Percentiles rank a stretch among this genome's conserved stretches.
These are phyloP conservation scores for Albatrellus ellisii DNA, from an alignment of 768 basidiomycete genomes.

Conservation along the genomic window DNA sequence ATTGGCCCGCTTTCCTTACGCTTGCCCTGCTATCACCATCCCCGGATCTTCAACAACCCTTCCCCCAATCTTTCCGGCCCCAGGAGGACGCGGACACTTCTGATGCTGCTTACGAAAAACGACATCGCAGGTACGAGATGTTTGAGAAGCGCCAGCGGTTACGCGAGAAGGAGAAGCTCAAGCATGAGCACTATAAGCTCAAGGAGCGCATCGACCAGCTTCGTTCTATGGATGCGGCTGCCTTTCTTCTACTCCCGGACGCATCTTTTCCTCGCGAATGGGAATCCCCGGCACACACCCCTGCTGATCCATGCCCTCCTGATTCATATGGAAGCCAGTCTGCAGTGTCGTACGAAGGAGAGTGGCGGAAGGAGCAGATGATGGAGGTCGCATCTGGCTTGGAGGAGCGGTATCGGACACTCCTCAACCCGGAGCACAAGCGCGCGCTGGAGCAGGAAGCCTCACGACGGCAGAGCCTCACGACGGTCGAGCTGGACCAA, in stretches of 20 bases:
- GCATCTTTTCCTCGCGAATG: slow-evolving; percentile 30
- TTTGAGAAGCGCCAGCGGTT: slow-evolving; percentile 78
- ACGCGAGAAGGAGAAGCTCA: slow-evolving; percentile 84
- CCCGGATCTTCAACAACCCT: slow-evolving; percentile 2
- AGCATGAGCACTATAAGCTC: slow-evolving; percentile 86
- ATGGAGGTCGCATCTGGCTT: slow-evolving; percentile 49
- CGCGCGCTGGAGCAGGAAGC: slow-evolving; percentile 7
- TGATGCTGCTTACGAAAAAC: slow-evolving; percentile 68
- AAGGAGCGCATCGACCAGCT: slow-evolving; percentile 82
- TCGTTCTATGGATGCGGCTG: slow-evolving; percentile 53
- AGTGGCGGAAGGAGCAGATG: slow-evolving; percentile 55
- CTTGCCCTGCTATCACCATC: slow-evolving; percentile 8
- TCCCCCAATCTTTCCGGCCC: slow-evolving; percentile 2
- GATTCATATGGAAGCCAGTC: slow-evolving; percentile 12
- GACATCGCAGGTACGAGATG: slow-evolving; percentile 77
- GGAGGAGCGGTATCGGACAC: slow-evolving; percentile 62
- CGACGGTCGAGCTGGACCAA: not conserved
- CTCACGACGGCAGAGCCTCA: slow-evolving; percentile 7
- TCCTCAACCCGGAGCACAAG: slow-evolving; percentile 35
- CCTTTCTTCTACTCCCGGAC: slow-evolving; percentile 52
- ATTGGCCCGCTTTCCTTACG: too few species aligned
- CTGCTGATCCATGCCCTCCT: not conserved
- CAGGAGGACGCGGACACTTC: slow-evolving; percentile 57
- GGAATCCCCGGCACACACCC: slow-evolving; percentile 17
- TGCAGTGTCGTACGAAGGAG: slow-evolving; percentile 26